A percentile compares a stretch with the other conserved stretches of the same genome.
Evolutionary conservation across 129 eudicot genomes (phyloP).

Genomic region (Artemisia tridentata): DNA sequence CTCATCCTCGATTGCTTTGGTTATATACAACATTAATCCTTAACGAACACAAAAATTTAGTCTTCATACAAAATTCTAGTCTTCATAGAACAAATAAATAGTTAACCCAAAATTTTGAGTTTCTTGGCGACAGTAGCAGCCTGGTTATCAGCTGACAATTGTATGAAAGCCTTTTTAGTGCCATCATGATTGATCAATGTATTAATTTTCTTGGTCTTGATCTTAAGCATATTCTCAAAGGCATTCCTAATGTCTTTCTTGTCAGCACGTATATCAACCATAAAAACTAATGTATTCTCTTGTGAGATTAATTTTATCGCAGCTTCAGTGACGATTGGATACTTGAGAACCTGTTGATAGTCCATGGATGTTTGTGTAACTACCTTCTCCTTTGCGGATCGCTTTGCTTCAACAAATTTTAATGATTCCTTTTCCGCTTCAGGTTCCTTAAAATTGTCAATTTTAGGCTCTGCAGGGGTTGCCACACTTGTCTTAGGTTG

Average conservation of each 20-base stretch:
- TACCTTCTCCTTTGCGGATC: slow-evolving; percentile 22
- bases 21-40: slow-evolving; percentile 23
- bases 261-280: slow-evolving; percentile 58
- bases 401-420: slow-evolving; percentile 18
- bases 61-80: not conserved
- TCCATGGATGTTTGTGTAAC: slow-evolving; percentile 35
- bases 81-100: slow-evolving; percentile 13
- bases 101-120: slow-evolving; percentile 35
- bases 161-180: slow-evolving; percentile 67
- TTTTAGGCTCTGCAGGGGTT: slow-evolving; percentile 16
- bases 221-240: slow-evolving; percentile 49
- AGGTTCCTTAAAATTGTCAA: slow-evolving; percentile 32
- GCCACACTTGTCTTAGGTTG: slow-evolving; percentile 24
- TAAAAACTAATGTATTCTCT: slow-evolving; percentile 51
- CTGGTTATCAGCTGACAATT: slow-evolving; percentile 38
- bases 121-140: slow-evolving; percentile 64
- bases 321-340: slow-evolving; percentile 58
- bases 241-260: slow-evolving; percentile 60
- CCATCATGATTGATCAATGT: slow-evolving; percentile 55
- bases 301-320: slow-evolving; percentile 44
- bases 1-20: slow-evolving; percentile 22
- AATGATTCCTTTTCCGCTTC: slow-evolving; percentile 21
- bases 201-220: slow-evolving; percentile 57
- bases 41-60: not conserved
- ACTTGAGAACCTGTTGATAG: slow-evolving; percentile 40